Evolutionary conservation across 495 filamentous ascomycete genomes (phyloP), one percentile per base, ranked within the genome.

Genomic region (Lasiosphaeris hirsuta): DNA sequence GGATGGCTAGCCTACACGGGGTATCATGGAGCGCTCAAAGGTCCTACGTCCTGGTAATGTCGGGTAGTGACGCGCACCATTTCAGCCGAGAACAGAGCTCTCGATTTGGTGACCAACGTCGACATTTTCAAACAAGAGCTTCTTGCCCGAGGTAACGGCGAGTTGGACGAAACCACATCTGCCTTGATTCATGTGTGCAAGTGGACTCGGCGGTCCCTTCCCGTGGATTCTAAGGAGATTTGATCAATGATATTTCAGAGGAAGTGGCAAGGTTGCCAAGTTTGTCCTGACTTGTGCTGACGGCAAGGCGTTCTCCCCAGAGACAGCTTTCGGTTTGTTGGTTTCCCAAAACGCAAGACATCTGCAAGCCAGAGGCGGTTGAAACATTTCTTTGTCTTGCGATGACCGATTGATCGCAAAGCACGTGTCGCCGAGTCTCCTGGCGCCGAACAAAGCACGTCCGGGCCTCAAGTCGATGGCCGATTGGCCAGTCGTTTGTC

Each of bases 1-100:
- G 33, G 38, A 54, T 40, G 51, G 51, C 40, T 53, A 54, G 23
- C 2, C 23, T 30, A 30, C 23, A 30, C 23, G 23, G 23, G 23
- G 23, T 30, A 36, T 33, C 7, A 10, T 33, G 19, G 46, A 10
- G n/a, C n/a, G 46, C 14, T 10, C 14, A 33, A 42, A 47, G 53
- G 53, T 55, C 53, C 53, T 55, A 42, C 53, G 46, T 55, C 46
- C 42, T 55, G 53, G 37, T 55, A 55, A 55, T 43, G 46, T 18
- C 37, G 35, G 53, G 53, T 39, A 39, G 37, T 18, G 40, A 55
- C 9, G 42, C 53, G 43, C n/a, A 30, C 33, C n/a, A 55, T 3
- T 55, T 55, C 53, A 55, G 53, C 53, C 53, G 53, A 47, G 53
- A 45, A 37, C 17, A n/a, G 36, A 30, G 23, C 23, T 36, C 33